Base-by-base conservation (phyloP, 768 basidiomycete species). In the Trichaptum fuscoviolaceum region DNA sequence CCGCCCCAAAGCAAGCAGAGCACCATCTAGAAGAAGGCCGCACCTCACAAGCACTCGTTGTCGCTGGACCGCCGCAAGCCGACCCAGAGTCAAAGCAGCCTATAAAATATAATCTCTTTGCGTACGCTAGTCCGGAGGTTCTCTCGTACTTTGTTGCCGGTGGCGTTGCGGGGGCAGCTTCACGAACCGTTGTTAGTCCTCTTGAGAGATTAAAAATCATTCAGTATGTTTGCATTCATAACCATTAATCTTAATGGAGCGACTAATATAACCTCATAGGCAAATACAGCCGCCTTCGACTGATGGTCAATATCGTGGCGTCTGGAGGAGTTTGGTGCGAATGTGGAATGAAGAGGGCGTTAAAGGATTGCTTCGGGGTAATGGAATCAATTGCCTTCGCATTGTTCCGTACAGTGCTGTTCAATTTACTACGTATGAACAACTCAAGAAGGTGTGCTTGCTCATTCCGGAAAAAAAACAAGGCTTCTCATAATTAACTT, bases 341-440 rank as follows among this genome's bases (percentile, higher is more conserved):
- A 96, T 96, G 88, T 98, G 93, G 92, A 78, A 80, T 69, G 95
- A 98, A 75, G 96, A 99, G 76, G 96, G 96, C 8, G 89, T 96
- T 77, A 85, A 78, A 75, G 96, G 96, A 15, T 95, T 87, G 76
- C 95, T 98, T 95, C 83, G 93, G 70, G 96, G 96, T 3, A 98
- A 98, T 70, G 87, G 89, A 57, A 90, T 96, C 74, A 96, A 95
- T 78, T 94, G 93, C 77, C 71, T 95, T 71, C 84, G 96, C 66
- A 99, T 99, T 71, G 88, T 97, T 70, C 96, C 96, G 15, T 99
- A 98, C 61, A 91, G 91, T 72, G 88, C 91, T 60, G 91, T 93
- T 23, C 91, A 93, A 71, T 93, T 93, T 75, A 90, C 89, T 3
- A 89, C 92, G 2, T 97, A 97, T 70, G 95, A 96, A 74, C 91